These are phyloP conservation scores for Crotalaria pallida DNA, from an alignment of 306 rosid genomes.

Conservation along the genomic window DNA sequence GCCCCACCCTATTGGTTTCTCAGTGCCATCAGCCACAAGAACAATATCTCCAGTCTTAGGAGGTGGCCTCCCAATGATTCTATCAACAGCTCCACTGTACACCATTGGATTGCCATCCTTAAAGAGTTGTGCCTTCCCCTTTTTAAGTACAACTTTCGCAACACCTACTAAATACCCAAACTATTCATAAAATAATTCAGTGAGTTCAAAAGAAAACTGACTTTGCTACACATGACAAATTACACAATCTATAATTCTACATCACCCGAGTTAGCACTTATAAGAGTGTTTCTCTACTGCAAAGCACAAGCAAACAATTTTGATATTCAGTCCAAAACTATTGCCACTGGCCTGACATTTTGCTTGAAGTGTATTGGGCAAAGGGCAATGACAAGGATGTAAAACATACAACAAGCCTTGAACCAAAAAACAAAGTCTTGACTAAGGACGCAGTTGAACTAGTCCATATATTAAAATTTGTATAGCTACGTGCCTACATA, in stretches of 20 bases:
- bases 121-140: constrained; percentile 89
- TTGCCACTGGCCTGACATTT: not conserved
- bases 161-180: constrained; percentile 57
- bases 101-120: constrained; percentile 98
- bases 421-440: too few relatives aligned
- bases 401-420: too few relatives aligned
- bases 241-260: not conserved
- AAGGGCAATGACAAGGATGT: too few relatives aligned
- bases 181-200: constrained; percentile 32
- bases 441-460: too few relatives aligned
- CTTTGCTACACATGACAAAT: not conserved
- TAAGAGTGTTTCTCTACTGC: too few relatives aligned
- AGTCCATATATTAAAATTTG: too few relatives aligned
- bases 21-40: constrained; percentile 80
- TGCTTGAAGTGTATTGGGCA: not conserved
- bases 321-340: not conserved
- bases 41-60: constrained; percentile 87
- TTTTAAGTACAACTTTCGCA: constrained; percentile 85
- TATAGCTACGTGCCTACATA: too few relatives aligned
- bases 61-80: constrained; percentile 87
- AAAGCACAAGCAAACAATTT: too few relatives aligned
- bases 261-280: too few relatives aligned
- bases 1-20: constrained; percentile 90
- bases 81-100: constrained; percentile 90
- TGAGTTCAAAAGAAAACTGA: constrained; percentile 7